These are phyloP conservation scores for Ceratocystis papillata DNA, from an alignment of 2,329 filamentous ascomycete species.

Conservation along the genomic window DNA sequence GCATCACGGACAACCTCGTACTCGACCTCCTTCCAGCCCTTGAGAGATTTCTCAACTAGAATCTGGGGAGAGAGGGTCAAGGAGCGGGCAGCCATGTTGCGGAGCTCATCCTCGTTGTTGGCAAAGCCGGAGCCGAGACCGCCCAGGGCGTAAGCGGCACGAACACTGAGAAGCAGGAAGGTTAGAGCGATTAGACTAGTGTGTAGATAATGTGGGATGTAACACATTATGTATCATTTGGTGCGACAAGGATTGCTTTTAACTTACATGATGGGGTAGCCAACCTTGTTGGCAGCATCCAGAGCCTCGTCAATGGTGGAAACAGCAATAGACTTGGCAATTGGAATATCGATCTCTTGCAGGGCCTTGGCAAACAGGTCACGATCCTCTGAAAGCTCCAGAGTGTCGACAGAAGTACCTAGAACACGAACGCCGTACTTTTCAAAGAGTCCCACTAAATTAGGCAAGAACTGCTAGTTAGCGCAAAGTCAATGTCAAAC, in stretches of 20 bases:
- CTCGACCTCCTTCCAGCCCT: slow-evolving; percentile 99
- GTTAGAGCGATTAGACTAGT: not conserved
- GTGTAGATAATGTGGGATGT: not conserved
- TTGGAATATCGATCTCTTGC: slow-evolving; percentile 94
- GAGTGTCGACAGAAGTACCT: slow-evolving; percentile 84
- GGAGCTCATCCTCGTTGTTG: slow-evolving; percentile 83
- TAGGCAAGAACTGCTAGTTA: slow-evolving; percentile 11
- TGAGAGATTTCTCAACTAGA: slow-evolving; percentile 93
- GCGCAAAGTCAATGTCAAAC: not conserved
- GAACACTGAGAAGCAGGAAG: slow-evolving; percentile 41
- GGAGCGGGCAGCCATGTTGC: slow-evolving; percentile 84
- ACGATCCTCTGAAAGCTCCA: slow-evolving; percentile 79
- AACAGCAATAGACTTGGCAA: slow-evolving; percentile 91
- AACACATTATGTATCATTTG: too few species aligned
- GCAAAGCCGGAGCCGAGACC: slow-evolving; percentile 95
- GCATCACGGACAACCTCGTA: slow-evolving; percentile 97
- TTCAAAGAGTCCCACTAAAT: slow-evolving; percentile 68
- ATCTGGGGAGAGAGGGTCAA: slow-evolving; percentile 92
- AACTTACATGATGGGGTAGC: slow-evolving; percentile 75
- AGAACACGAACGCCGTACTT: slow-evolving; percentile 92
- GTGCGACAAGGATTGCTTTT: not conserved
- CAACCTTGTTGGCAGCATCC: slow-evolving; percentile 71
- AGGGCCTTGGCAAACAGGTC: slow-evolving; percentile 92
- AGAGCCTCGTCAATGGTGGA: slow-evolving; percentile 85
- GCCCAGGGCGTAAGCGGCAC: slow-evolving; percentile 90